Evolutionary conservation across 2,329 filamentous ascomycete genomes (phyloP).

Genomic region (Sporothrix pseudoabietina): DNA sequence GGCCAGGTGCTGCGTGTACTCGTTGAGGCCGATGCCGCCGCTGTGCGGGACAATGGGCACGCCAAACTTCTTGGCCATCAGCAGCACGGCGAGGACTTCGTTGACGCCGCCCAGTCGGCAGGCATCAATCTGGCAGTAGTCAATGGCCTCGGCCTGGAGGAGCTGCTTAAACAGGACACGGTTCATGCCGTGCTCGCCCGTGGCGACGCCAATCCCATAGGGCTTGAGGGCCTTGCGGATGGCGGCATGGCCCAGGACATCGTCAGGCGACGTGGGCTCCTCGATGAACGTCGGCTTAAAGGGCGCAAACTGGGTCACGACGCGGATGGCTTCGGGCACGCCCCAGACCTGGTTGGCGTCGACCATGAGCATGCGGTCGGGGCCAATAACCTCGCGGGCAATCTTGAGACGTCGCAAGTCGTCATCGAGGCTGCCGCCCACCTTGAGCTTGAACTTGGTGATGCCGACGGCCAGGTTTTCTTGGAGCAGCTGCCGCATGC

Average conservation of each 20-base stretch:
- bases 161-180: slow-evolving; percentile 93
- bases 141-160: slow-evolving; percentile 75
- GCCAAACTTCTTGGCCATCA: slow-evolving; percentile 77
- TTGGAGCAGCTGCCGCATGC: slow-evolving; percentile 73
- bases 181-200: slow-evolving; percentile 95
- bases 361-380: slow-evolving; percentile 79
- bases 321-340: slow-evolving; percentile 82
- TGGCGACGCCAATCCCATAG: slow-evolving; percentile 78
- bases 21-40: slow-evolving; percentile 84
- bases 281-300: slow-evolving; percentile 95
- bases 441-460: slow-evolving; percentile 87
- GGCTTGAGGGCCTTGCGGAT: slow-evolving; percentile 78
- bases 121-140: slow-evolving; percentile 87
- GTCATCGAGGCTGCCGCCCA: slow-evolving; percentile 72
- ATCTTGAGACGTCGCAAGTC: slow-evolving; percentile 71
- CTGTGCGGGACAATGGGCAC: slow-evolving; percentile 87
- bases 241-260: slow-evolving; percentile 83
- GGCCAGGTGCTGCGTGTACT: slow-evolving; percentile 90
- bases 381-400: slow-evolving; percentile 58
- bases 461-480: slow-evolving; percentile 79
- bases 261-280: slow-evolving; percentile 88
- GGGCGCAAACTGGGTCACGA: slow-evolving; percentile 69
- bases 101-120: slow-evolving; percentile 89
- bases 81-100: slow-evolving; percentile 82
- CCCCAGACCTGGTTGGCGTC: slow-evolving; percentile 94